Percentiles rank a stretch among this genome's conserved stretches.
These are phyloP conservation scores for Microdochium paspali DNA, from an alignment of 2,329 filamentous ascomycete genomes.

Conservation along the genomic window DNA sequence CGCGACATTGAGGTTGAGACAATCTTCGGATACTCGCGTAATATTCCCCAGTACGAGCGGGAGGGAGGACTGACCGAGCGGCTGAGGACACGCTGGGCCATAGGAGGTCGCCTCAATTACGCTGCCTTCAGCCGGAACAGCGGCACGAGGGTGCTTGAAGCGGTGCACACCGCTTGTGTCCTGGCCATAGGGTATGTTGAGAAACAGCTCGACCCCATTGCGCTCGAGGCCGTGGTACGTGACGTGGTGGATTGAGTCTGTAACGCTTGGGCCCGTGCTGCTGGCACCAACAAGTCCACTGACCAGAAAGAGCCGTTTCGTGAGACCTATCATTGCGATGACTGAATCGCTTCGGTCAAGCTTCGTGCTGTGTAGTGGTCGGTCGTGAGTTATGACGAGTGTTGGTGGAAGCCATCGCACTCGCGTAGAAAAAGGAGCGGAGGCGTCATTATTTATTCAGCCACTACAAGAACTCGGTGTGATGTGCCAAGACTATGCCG, in stretches of 20 bases:
- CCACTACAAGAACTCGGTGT: neutral
- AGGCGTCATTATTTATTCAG: neutral
- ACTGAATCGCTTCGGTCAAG: neutral
- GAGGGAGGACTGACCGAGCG: neutral
- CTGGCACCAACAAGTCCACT: neutral
- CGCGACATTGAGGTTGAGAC: constrained; percentile 24
- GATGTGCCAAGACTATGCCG: neutral
- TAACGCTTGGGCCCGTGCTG: neutral
- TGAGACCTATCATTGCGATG: neutral
- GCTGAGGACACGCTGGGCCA: constrained; percentile 10
- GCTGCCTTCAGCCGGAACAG: constrained; percentile 5
- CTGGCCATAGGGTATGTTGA: constrained; percentile 37
- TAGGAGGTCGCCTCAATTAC: constrained; percentile 12
- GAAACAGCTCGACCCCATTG: constrained; percentile 26
- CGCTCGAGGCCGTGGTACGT: neutral
- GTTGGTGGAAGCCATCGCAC: neutral
- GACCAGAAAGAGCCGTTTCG: neutral
- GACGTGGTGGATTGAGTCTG: neutral
- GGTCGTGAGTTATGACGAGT: neutral
- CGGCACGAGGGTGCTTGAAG: constrained; percentile 25
- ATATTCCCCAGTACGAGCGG: constrained; percentile 7
- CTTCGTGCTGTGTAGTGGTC: neutral
- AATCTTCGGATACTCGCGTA: constrained; percentile 22
- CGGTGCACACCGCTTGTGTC: constrained; percentile 34
- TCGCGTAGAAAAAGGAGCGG: neutral